A percentile compares a stretch with the other conserved stretches of the same genome.
These are phyloP conservation scores for Pseudogymnoascus sp. DNA, from an alignment of 2,329 filamentous ascomycete species.

Conservation along the genomic window DNA sequence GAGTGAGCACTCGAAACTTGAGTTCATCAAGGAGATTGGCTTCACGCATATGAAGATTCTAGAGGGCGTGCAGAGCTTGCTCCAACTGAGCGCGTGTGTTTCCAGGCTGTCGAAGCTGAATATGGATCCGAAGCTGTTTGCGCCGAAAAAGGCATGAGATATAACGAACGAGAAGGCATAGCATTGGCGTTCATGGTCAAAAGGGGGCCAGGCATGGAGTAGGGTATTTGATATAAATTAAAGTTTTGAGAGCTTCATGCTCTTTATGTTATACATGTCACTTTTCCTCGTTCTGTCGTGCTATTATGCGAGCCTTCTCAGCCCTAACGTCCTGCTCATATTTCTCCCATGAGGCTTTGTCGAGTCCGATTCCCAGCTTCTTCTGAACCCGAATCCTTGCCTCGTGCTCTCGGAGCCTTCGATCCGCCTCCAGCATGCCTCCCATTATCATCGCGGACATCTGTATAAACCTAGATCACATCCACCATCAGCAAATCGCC, in stretches of 20 bases:
- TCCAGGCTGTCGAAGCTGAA: conserved; percentile 89
- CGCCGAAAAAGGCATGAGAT: conserved; percentile 11
- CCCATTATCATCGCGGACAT: conserved; percentile 82
- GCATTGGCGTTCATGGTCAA: conserved; percentile 10
- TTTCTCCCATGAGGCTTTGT: conserved; percentile 59
- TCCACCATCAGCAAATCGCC: background rate
- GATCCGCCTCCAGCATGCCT: conserved; percentile 67
- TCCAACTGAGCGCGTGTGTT: conserved; percentile 89
- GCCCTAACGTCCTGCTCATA: conserved; percentile 47
- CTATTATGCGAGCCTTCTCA: conserved; percentile 15
- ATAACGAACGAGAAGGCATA: conserved; percentile 28
- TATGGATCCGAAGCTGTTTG: conserved; percentile 83
- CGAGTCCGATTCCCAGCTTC: conserved; percentile 42
- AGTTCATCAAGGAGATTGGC: conserved; percentile 97
- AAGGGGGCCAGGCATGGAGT: background rate
- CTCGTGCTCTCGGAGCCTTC: conserved; percentile 58
- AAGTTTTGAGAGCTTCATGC: conserved; percentile 13
- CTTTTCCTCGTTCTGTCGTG: background rate
- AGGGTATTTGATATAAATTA: conserved; percentile 2
- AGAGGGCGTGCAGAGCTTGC: conserved; percentile 91
- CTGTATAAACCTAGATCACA: conserved; percentile 56
- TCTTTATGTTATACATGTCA: conserved; percentile 9
- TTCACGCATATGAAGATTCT: conserved; percentile 99
- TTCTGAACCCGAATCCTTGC: conserved; percentile 54
- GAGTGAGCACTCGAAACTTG: conserved; percentile 89